A percentile compares a stretch with the other conserved stretches of the same genome.
phyloP scores from a whole-genome alignment of 2,329 filamentous ascomycete genomes.

The Hymenoscyphus repandus region DNA sequence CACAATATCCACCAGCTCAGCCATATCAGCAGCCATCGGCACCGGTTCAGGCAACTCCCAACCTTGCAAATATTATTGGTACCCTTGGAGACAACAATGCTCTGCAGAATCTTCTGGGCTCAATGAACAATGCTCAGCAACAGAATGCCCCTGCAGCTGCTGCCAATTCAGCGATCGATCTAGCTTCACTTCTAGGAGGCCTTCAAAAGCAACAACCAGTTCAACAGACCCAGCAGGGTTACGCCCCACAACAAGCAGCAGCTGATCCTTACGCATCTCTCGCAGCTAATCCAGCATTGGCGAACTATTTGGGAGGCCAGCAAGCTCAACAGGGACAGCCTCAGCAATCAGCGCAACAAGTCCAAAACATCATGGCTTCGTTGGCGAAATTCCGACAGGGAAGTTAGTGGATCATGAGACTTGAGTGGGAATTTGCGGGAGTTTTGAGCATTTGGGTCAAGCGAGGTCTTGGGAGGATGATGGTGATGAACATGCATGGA shows the following conservation, averaged over 20 bases:
- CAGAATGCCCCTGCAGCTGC: conserved; percentile 21
- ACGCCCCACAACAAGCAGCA: conserved; percentile 16
- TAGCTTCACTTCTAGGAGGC: conserved; percentile 29
- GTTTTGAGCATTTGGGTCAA: not conserved
- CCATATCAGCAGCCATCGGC: conserved; percentile 33
- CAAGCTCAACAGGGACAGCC: conserved; percentile 26
- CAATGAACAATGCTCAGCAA: conserved; percentile 37
- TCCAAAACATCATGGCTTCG: conserved; percentile 72
- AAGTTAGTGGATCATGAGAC: not conserved
- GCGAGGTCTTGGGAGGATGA: not conserved
- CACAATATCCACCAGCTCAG: conserved; percentile 33
- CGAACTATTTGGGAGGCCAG: conserved; percentile 23
- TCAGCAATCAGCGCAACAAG: conserved; percentile 43
- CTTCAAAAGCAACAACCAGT: conserved; percentile 22
- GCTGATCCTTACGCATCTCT: conserved; percentile 25
- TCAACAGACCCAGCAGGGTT: conserved; percentile 35
- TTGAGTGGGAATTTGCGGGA: not conserved
- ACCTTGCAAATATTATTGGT: conserved; percentile 60
- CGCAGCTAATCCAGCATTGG: conserved; percentile 23
- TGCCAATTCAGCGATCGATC: conserved; percentile 33
- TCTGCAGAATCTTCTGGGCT: conserved; percentile 64
- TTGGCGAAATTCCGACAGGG: conserved; percentile 59
- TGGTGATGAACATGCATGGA: not conserved
- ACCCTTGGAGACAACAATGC: conserved; percentile 63
- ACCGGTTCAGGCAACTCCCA: conserved; percentile 35